Base-by-base conservation (phyloP, 345 rosid species). In the Populus nigra region DNA sequence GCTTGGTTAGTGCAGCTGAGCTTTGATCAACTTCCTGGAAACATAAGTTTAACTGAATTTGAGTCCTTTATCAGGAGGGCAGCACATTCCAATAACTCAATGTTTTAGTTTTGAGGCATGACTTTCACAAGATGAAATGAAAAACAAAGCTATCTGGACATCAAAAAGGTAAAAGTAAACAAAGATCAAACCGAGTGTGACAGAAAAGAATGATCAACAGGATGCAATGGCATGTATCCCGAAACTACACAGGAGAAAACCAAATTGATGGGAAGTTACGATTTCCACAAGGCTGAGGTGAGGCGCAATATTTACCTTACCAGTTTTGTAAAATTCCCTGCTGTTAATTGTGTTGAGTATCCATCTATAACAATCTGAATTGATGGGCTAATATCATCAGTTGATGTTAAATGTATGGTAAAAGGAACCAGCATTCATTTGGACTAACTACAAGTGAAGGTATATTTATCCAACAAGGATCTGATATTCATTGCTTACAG, bases 301-400 rank as follows among this genome's bases (percentile, higher is more conserved):
- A 82, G 86, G 83, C 77, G 83, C 79, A 87, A 90, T n/a, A n/a
- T n/a, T 86, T 91, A 91, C 97, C 98, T 92, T 93, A 93, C 97
- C 99, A 89, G 92, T 85, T 95, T 95, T 79, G 90, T 92, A 1
- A 95, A 86, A 81, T 93, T 93, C 74, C 98, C 99, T 1, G 94
- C 88, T 10, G 99, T 95, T 73, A 95, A 73, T 7, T 98, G 99
- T 33, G 96, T 98, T 69, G 97, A 95, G 84, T 86, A 95, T 78
- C 99, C 99, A 84, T 93, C 96, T 41, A 95, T 76, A 77, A 91
- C 85, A 47, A 95, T 85, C 97, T 93, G 87, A 79, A 80, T 70
- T 41, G 73, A 79, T 39, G 74, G 65, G n/a, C 25, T 31, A 55
- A 72, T 63, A 33, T 4, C 18, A 65, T 61, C 20, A 83, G 65